These are phyloP conservation scores for Aspergillus sclerotiicarbonarius DNA, from an alignment of 495 filamentous ascomycete species.

Conservation along the genomic window DNA sequence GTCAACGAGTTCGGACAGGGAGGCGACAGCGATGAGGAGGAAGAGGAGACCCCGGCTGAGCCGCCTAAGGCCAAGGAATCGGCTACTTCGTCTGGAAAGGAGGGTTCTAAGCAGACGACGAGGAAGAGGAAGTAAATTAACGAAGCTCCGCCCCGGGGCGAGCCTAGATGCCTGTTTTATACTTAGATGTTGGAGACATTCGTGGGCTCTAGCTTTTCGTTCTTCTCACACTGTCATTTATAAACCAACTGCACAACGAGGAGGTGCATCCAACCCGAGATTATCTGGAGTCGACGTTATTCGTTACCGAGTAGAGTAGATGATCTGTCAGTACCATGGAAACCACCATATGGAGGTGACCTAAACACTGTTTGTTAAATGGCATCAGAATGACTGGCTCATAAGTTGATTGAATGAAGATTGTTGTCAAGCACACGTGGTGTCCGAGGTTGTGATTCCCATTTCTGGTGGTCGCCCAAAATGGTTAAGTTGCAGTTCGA, in stretches of 20 bases:
- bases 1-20: slow-evolving; percentile 99
- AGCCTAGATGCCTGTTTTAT: neutral
- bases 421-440: too few species aligned
- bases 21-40: slow-evolving; percentile 75
- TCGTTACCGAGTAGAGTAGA: too few species aligned
- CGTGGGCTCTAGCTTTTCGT: neutral
- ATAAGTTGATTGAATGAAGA: too few species aligned
- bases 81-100: slow-evolving; percentile 34
- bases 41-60: slow-evolving; percentile 47
- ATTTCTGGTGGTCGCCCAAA: slow-evolving; percentile 1
- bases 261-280: neutral
- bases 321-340: too few species aligned
- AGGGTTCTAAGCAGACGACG: slow-evolving; percentile 30
- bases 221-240: neutral
- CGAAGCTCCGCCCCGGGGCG: neutral
- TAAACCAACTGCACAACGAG: neutral
- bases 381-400: too few species aligned
- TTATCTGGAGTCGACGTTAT: neutral
- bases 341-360: too few species aligned
- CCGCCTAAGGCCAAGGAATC: slow-evolving; percentile 33
- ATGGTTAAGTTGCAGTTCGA: slow-evolving; percentile 3
- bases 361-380: too few species aligned
- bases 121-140: slow-evolving; percentile 45
- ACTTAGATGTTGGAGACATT: neutral
- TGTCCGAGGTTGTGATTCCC: too few species aligned